phyloP scores from a whole-genome alignment of 257 asterid genomes.

The Gentiana dahurica region DNA sequence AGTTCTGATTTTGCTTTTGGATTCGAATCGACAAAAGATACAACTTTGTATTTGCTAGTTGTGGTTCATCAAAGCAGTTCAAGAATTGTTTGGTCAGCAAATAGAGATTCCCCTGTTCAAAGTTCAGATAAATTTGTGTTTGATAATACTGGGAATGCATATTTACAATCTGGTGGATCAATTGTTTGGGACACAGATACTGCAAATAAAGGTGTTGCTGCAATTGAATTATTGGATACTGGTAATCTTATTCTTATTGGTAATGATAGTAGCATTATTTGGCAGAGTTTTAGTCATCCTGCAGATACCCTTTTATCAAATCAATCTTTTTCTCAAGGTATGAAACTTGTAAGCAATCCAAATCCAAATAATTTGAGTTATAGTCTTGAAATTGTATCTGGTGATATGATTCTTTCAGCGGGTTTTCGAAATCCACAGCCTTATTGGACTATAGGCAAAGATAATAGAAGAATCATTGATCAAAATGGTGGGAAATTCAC shows the following conservation, averaged over 20 bases:
- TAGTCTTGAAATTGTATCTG: constrained; percentile 64
- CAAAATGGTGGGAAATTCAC: constrained; percentile 28
- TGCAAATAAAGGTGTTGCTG: constrained; percentile 51
- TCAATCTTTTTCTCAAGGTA: constrained; percentile 55
- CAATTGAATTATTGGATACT: constrained; percentile 51
- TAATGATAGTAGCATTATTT: constrained; percentile 35
- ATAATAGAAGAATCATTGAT: constrained; percentile 53
- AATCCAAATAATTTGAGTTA: constrained; percentile 48
- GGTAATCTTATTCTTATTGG: constrained; percentile 69
- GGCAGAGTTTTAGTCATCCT: constrained; percentile 86
- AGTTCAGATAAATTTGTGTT: constrained; percentile 48
- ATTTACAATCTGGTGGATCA: constrained; percentile 37
- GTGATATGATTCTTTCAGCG: constrained; percentile 63
- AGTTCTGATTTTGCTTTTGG: constrained; percentile 67
- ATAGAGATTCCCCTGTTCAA: constrained; percentile 46
- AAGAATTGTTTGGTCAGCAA: constrained; percentile 83
- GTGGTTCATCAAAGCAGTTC: constrained; percentile 56
- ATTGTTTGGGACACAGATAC: constrained; percentile 57
- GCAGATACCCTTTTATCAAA: constrained; percentile 57
- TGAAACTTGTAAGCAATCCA: constrained; percentile 54
- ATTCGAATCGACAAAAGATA: constrained; percentile 42
- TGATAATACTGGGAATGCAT: constrained; percentile 68
- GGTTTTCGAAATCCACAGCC: constrained; percentile 51
- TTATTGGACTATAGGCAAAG: constrained; percentile 70
- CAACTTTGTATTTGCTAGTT: constrained; percentile 53